Conservation (phyloP, 768 basidiomycete species). For the Suillus sp. region DNA sequence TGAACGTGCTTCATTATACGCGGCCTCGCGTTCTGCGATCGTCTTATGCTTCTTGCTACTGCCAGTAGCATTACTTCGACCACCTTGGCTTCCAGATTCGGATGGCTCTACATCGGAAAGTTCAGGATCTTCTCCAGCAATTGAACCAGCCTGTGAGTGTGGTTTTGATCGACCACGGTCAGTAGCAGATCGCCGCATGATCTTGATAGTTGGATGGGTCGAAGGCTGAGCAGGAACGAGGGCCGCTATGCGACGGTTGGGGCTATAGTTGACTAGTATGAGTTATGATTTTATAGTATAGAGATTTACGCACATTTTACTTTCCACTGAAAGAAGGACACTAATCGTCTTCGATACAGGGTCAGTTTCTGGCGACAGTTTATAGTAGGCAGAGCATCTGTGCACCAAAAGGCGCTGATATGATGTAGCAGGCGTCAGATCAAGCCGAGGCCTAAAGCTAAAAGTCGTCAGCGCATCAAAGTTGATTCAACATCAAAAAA, state of each 20-base stretch:
- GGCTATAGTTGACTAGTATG: constrained; percentile 46
- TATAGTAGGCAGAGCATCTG: constrained; percentile 83
- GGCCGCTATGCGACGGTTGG: constrained; percentile 67
- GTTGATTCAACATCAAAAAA: neutral
- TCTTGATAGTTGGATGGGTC: constrained; percentile 80
- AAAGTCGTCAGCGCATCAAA: constrained; percentile 26
- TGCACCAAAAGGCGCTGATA: constrained; percentile 88
- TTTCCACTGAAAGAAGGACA: constrained; percentile 60
- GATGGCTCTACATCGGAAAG: constrained; percentile 80
- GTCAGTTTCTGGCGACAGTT: constrained; percentile 71
- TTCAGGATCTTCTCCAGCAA: constrained; percentile 74
- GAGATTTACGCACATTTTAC: constrained; percentile 64
- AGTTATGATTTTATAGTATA: constrained; percentile 8
- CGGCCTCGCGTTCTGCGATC: constrained; percentile 84
- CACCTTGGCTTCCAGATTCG: constrained; percentile 76
- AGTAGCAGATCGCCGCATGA: constrained; percentile 70
- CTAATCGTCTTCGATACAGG: constrained; percentile 60
- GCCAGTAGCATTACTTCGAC: constrained; percentile 63
- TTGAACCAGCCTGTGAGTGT: constrained; percentile 72
- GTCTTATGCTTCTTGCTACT: constrained; percentile 73
- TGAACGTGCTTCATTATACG: constrained; percentile 85
- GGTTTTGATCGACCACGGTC: constrained; percentile 59
- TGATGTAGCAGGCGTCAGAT: constrained; percentile 69
- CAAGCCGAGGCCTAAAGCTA: constrained; percentile 56
- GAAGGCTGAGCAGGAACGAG: constrained; percentile 75